Percentiles rank a stretch among this genome's conserved stretches.
phyloP scores from a whole-genome alignment of 768 basidiomycete genomes.

The Lactarius vividus region DNA sequence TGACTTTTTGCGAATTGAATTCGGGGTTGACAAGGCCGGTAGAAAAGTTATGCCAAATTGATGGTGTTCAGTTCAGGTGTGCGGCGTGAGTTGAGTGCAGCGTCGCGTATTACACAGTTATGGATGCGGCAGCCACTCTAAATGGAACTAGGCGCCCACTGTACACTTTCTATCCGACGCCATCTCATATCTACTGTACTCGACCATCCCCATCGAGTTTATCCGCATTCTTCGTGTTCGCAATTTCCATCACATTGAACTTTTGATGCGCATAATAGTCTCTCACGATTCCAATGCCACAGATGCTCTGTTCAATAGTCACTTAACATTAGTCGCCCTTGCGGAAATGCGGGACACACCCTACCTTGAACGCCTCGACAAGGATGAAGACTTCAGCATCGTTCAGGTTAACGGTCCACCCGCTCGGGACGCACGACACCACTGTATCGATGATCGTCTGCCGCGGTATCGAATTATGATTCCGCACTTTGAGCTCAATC shows the following conservation, averaged over 20 bases:
- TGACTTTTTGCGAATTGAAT: slow-evolving; percentile 36
- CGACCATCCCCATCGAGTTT: slow-evolving; percentile 38
- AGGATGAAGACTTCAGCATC: slow-evolving; percentile 72
- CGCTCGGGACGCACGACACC: slow-evolving; percentile 65
- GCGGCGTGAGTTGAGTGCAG: neutral
- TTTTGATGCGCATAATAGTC: slow-evolving; percentile 71
- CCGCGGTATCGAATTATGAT: slow-evolving; percentile 68
- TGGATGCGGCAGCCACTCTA: neutral
- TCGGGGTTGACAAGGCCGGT: neutral
- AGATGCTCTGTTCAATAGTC: slow-evolving; percentile 53
- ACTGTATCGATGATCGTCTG: slow-evolving; percentile 61
- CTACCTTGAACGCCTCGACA: slow-evolving; percentile 81
- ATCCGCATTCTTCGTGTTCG: slow-evolving; percentile 42
- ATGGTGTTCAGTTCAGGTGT: neutral
- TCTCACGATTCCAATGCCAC: slow-evolving; percentile 70
- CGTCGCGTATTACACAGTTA: neutral
- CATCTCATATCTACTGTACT: neutral
- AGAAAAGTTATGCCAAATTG: neutral
- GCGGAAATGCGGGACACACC: neutral
- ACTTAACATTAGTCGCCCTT: neutral
- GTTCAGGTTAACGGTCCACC: slow-evolving; percentile 64
- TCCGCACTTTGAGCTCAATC: slow-evolving; percentile 70
- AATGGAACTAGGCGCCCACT: neutral
- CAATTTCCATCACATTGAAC: slow-evolving; percentile 78
- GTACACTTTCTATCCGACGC: neutral